These are phyloP conservation scores for Pleurotus ostreatus DNA, from an alignment of 768 basidiomycete genomes.

Conservation along the genomic window DNA sequence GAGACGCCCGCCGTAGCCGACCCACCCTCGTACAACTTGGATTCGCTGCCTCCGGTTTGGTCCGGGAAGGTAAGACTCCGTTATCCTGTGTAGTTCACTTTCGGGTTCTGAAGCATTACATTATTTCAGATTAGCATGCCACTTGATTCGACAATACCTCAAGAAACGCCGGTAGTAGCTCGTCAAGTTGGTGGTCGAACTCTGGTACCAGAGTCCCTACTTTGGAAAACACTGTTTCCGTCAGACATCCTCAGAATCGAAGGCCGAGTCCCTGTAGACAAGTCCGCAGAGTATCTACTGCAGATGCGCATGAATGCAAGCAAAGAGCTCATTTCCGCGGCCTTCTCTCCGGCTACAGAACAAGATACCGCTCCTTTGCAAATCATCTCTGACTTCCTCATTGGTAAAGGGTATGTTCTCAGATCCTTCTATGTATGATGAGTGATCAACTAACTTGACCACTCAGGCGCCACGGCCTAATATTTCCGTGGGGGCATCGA, in stretches of 20 bases:
- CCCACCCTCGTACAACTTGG: conserved; percentile 46
- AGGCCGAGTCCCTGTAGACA: conserved; percentile 76
- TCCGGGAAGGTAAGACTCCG: conserved; percentile 56
- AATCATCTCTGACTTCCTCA: conserved; percentile 60
- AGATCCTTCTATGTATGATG: conserved; percentile 3
- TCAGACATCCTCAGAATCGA: conserved; percentile 69
- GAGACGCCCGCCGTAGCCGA: conserved; percentile 25
- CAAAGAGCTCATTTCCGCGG: conserved; percentile 78
- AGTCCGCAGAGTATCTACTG: conserved; percentile 73
- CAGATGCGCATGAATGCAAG: conserved; percentile 72
- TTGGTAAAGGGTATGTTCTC: conserved; percentile 64
- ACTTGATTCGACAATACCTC: conserved; percentile 64
- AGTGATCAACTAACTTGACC: conserved; percentile 3
- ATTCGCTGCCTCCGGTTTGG: conserved; percentile 66
- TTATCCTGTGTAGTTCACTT: conserved; percentile 14
- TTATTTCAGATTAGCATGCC: conserved; percentile 70
- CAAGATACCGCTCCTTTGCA: conserved; percentile 49
- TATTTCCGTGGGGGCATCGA: conserved; percentile 80
- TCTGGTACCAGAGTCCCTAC: conserved; percentile 49
- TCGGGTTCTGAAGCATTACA: not conserved
- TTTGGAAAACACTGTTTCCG: conserved; percentile 80
- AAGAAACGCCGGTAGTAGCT: conserved; percentile 62
- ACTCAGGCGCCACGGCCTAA: conserved; percentile 75
- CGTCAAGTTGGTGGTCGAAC: conserved; percentile 77
- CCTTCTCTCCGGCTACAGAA: conserved; percentile 53